Percentiles rank a stretch among this genome's conserved stretches.
Evolutionary conservation across 2,329 filamentous ascomycete species (phyloP).

Genomic region (Monosporascus sp.): DNA sequence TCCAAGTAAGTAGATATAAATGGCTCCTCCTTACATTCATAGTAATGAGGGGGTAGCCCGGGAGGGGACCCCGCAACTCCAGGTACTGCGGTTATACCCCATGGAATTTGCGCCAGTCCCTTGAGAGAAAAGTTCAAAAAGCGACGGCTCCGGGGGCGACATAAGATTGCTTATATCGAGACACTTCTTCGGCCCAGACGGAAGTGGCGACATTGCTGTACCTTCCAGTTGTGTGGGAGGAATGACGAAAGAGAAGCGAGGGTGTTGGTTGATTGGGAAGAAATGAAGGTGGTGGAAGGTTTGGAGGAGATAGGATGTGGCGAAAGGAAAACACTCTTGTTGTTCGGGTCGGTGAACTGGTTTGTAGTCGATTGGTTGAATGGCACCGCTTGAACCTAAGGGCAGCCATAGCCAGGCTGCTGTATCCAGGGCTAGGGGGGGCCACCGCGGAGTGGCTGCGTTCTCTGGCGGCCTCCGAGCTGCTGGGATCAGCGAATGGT

Average conservation of each 20-base stretch:
- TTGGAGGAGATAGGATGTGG: not conserved
- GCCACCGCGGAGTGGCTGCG: conserved; percentile 32
- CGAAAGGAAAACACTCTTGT: conserved; percentile 83
- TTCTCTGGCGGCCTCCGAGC: conserved; percentile 33
- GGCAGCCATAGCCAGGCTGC: conserved; percentile 28
- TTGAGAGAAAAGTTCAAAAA: conserved; percentile 46
- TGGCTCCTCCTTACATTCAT: too few species aligned
- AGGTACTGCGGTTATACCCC: conserved; percentile 16
- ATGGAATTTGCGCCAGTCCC: conserved; percentile 17
- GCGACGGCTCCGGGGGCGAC: conserved; percentile 55
- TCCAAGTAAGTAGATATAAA: too few species aligned
- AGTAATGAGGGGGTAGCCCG: conserved; percentile 9
- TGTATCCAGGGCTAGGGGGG: conserved; percentile 35
- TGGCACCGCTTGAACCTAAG: conserved; percentile 27
- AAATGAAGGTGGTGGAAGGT: conserved; percentile 11
- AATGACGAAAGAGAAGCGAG: not conserved
- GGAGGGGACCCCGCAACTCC: conserved; percentile 25
- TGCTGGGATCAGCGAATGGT: conserved; percentile 23
- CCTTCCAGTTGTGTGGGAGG: too few species aligned
- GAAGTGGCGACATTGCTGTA: conserved; percentile 7
- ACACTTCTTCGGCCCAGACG: conserved; percentile 31
- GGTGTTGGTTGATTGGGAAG: not conserved
- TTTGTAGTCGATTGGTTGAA: conserved; percentile 70
- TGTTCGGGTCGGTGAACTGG: conserved; percentile 99
- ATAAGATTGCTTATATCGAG: conserved; percentile 52